phyloP scores from a whole-genome alignment of 805 yeast species.

The Kodamaea jinghongensis region DNA sequence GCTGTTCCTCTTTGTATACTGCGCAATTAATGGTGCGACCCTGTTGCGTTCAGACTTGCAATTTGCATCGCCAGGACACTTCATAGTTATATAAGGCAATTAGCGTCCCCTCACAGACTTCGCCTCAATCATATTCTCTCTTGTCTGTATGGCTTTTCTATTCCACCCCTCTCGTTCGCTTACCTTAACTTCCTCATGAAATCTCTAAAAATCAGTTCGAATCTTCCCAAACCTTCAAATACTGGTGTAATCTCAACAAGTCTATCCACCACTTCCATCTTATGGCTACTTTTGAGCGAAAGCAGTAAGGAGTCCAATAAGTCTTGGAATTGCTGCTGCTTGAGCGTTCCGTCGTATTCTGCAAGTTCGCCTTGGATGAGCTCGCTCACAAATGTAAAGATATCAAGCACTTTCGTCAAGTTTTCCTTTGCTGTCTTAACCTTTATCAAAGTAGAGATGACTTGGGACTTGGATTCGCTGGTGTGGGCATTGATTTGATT shows the following conservation, averaged over 20 bases:
- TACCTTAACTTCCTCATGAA: conserved; percentile 49
- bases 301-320: conserved; percentile 37
- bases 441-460: conserved; percentile 30
- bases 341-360: conserved; percentile 26
- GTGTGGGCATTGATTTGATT: conserved; percentile 14
- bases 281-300: conserved; percentile 39
- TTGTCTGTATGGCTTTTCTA: too few relatives aligned
- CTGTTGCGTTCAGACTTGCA: too few relatives aligned
- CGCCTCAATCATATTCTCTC: too few relatives aligned
- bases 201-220: conserved; percentile 47
- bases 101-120: too few relatives aligned
- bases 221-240: conserved; percentile 51
- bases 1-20: too few relatives aligned
- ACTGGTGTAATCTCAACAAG: conserved; percentile 50
- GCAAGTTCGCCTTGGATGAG: conserved; percentile 4
- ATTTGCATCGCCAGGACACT: too few relatives aligned
- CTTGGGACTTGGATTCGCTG: conserved; percentile 4
- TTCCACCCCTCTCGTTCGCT: neutral
- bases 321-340: conserved; percentile 34
- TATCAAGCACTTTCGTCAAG: conserved; percentile 43
- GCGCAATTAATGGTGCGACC: too few relatives aligned
- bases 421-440: conserved; percentile 46
- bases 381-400: conserved; percentile 33
- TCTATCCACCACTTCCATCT: conserved; percentile 42
- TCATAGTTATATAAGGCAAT: too few relatives aligned